Evolutionary conservation across 2,329 filamentous ascomycete species (phyloP), one percentile per base, ranked within the genome.

Genomic region (Meredithiella fracta): DNA sequence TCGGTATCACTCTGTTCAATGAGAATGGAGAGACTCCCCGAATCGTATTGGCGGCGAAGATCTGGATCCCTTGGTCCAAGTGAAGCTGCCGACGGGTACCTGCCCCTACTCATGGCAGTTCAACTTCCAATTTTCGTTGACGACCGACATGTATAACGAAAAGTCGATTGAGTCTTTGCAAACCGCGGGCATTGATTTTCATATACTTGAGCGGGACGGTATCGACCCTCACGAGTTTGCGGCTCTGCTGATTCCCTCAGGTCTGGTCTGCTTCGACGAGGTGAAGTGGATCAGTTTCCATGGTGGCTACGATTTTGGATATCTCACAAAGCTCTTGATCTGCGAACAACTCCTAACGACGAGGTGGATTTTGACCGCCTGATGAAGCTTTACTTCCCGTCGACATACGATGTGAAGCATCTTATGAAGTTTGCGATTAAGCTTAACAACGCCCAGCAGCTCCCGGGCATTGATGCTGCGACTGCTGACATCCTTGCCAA

Each of bases 211-310:
- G 56, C 83, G 85, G 58, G 86, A 92, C 62, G 92, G 92, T 40
- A 97, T 98, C 64, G 86, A 95, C 61, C 87, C 89, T 1, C 77
- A 83, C 60, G 83, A 89, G 55, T 98, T 98, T 65, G 92, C 90
- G 3, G 80, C 90, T 1, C 75, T 95, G 26, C 76, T 98, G 60
- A 94, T 94, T 57, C 90, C 86, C 51, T 97, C 92, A 1, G 92
- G 92, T 7, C 77, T 98, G 49, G 88, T 94, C 11, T 84, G 92
- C 64, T 81, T 86, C 61, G 83, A 92, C 40, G 82, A 94, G 58
- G 86, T 96, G 56, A 84, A 88, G 67, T 98, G 92, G 92, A 86
- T 98, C 61, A 94, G 88, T 3, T 97, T 97, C 70, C 92, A 98
- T 68, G 92, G 88, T 26, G 92, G 91, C 59, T 98, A 98, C 69